These are phyloP conservation scores for Clonostachys byssicola DNA, from an alignment of 2,329 filamentous ascomycete genomes.

Conservation along the genomic window DNA sequence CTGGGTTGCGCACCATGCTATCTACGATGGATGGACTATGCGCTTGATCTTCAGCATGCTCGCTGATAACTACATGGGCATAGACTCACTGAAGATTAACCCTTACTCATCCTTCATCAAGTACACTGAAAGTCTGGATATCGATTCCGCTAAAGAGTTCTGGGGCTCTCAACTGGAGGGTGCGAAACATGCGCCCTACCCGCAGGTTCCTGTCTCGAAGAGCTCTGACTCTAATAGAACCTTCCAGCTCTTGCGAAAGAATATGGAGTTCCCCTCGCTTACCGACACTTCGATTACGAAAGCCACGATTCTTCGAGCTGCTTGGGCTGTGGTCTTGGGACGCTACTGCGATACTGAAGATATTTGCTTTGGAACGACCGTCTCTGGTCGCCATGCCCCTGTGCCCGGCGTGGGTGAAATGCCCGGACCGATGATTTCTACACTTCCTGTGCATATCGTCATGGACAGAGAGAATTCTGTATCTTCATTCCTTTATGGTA, in stretches of 20 bases:
- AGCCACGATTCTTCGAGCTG: slow-evolving; percentile 7
- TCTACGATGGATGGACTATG: slow-evolving; percentile 18
- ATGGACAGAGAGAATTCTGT: slow-evolving; percentile 3
- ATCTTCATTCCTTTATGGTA: slow-evolving; percentile 2
- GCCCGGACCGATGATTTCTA: slow-evolving; percentile 8
- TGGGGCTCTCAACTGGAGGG: not conserved
- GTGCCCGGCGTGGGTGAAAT: slow-evolving; percentile 5
- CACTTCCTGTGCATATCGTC: slow-evolving; percentile 5
- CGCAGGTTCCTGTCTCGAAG: not conserved
- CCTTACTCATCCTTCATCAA: slow-evolving; percentile 34
- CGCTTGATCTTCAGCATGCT: slow-evolving; percentile 2
- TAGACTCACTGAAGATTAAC: not conserved
- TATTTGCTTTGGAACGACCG: slow-evolving; percentile 10
- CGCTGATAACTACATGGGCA: not conserved
- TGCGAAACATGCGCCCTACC: slow-evolving; percentile 6
- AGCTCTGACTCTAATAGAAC: not conserved
- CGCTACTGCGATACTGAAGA: slow-evolving; percentile 26
- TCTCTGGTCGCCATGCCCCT: slow-evolving; percentile 10
- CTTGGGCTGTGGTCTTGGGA: slow-evolving; percentile 1
- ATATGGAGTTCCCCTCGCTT: not conserved
- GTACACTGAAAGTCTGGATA: slow-evolving; percentile 26
- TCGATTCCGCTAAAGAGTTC: not conserved
- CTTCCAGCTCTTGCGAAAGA: not conserved
- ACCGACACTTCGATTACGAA: slow-evolving; percentile 2
- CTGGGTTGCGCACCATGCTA: slow-evolving; percentile 15